A percentile compares a stretch with the other conserved stretches of the same genome.
These are phyloP conservation scores for grape (Vitis vinifera) DNA, from an alignment of 164 flowering plant species.

Conservation along the genomic window ASM3070453v1 NC_081808.1:21735501-21736000, in stretches of 20 bases:
- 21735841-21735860: background rate
- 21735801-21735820: background rate
- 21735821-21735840: background rate
- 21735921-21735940: slow-evolving; percentile 13
- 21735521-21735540: slow-evolving; percentile 1
- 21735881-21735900: slow-evolving; percentile 9
- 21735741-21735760: slow-evolving; percentile 7
- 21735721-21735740: background rate
- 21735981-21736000: background rate
- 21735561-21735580: no score
- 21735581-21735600: no score
- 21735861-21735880: slow-evolving; percentile 14
- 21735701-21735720: no score
- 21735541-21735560: background rate
- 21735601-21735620: no score
- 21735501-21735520: background rate
- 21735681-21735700: no score
- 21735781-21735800: background rate
- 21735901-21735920: slow-evolving; percentile 40
- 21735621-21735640: no score
- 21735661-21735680: no score
- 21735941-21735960: background rate
- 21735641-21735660: no score
- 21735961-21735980: background rate
- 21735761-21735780: slow-evolving; percentile 8